Evolutionary conservation across 495 filamentous ascomycete genomes (phyloP), one percentile per base, ranked within the genome.

Genomic region (Sphaerosporella brunnea): DNA sequence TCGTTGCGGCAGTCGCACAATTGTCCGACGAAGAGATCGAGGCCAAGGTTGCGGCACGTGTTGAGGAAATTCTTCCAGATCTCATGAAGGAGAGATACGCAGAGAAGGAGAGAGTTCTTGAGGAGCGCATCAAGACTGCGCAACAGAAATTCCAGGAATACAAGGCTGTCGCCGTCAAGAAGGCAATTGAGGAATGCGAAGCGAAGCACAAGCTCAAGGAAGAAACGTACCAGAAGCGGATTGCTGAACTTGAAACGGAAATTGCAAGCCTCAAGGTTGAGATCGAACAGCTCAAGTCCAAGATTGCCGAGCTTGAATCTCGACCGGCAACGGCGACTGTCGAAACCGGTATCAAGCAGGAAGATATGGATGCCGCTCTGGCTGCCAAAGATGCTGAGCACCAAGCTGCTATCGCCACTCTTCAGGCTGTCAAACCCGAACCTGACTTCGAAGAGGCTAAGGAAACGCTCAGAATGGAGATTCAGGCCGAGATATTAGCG

Each of bases 91-190:
- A 10, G 24, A 19, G 10, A 25, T 36, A 23, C 10, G 18, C 35
- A 23, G 53, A 56, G 38, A 51, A 50, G 18, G 36, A 45, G 47
- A 49, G 53, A 32, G 20, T 7, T 18, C 28, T 60, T 7, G 48
- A 66, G 18, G 51, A 49, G 13, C 51, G 56, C 15, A 58, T 59
- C 36, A 50, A 46, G n/a, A 42, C 50, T 13, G 56, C 56, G 21
- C 56, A 56, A 21, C 48, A 40, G 21, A 56, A 53, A 1, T 59
- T 59, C 13, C 43, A 48, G 16, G 56, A 59, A 39, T 59, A 73
- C 20, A 70, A 74, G 50, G 66, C 68, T 47, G 66, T 66, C 32
- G 61, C 72, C 45, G 66, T 64, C 16, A 66, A 69, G 47, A 73
- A 70, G 48, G 66, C 71, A 15, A 39, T 62, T 23, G 52, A 62